phyloP scores from a whole-genome alignment of 2,329 filamentous ascomycete genomes.

The Verticillium klebahnii region DNA sequence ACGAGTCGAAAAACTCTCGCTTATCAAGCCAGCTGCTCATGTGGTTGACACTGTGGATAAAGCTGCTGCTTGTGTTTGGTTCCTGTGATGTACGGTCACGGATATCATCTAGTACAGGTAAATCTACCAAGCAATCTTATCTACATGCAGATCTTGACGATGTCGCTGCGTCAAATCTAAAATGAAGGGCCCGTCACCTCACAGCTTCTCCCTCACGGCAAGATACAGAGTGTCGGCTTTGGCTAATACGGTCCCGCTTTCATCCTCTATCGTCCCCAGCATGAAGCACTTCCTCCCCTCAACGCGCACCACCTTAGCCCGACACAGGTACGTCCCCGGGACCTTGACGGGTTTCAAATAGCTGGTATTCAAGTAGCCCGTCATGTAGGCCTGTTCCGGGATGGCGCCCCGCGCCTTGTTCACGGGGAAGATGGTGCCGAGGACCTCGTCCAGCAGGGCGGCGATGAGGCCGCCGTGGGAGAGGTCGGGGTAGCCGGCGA shows the following conservation, averaged over 20 bases:
- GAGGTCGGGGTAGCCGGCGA: constrained; percentile 26
- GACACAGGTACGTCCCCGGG: constrained; percentile 25
- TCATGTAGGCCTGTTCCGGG: constrained; percentile 24
- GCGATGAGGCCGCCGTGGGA: constrained; percentile 32
- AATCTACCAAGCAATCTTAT: no score
- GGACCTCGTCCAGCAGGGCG: constrained; percentile 31
- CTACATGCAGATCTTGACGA: no score
- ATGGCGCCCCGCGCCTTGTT: constrained; percentile 25
- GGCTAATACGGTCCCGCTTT: constrained; percentile 23
- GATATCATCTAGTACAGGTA: no score
- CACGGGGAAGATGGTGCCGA: constrained; percentile 29
- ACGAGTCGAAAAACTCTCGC: no score
- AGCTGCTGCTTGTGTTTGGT: no score
- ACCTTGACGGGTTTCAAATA: constrained; percentile 27
- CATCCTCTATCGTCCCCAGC: constrained; percentile 24
- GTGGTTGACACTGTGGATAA: no score
- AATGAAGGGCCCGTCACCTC: not conserved
- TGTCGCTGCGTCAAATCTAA: no score
- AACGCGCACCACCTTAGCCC: constrained; percentile 23
- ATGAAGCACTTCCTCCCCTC: constrained; percentile 30
- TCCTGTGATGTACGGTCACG: no score
- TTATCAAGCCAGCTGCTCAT: no score
- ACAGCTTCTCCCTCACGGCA: constrained; percentile 9
- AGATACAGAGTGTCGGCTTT: constrained; percentile 15
- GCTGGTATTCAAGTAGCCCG: constrained; percentile 27